Evolutionary conservation across 352 stramenopile species (phyloP).

Genomic region (Phytopythium delawarense): DNA sequence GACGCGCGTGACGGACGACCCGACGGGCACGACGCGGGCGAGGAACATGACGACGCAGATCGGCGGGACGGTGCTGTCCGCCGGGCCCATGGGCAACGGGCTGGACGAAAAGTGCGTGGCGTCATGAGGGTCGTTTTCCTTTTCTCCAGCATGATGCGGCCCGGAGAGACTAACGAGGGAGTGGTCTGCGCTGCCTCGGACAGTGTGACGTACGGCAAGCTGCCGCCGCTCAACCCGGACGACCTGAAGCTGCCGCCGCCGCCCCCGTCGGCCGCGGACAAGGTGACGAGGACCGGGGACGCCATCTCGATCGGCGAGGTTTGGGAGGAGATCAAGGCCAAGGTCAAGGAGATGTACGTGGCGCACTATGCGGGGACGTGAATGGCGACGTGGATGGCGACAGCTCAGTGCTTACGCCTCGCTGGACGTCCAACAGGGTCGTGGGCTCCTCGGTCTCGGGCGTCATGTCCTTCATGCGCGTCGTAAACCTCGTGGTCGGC

Average conservation of each 20-base stretch:
- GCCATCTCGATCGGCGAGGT: constrained; percentile 80
- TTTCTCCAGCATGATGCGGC: neutral
- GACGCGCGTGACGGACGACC: neutral
- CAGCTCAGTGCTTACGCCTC: neutral
- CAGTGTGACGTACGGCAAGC: constrained; percentile 68
- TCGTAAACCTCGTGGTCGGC: constrained; percentile 72
- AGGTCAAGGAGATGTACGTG: constrained; percentile 72
- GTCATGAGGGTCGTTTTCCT: neutral
- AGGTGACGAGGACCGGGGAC: constrained; percentile 53
- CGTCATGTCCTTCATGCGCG: constrained; percentile 69
- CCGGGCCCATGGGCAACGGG: constrained; percentile 58
- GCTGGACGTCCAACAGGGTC: constrained; percentile 33
- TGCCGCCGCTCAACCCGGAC: constrained; percentile 81
- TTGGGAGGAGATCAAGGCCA: constrained; percentile 83
- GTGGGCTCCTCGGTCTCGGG: constrained; percentile 79
- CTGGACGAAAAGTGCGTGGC: constrained; percentile 38
- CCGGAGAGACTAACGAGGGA: neutral
- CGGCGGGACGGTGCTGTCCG: constrained; percentile 53
- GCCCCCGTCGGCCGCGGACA: constrained; percentile 68
- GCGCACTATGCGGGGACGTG: neutral
- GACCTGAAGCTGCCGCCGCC: constrained; percentile 80
- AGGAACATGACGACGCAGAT: constrained; percentile 33
- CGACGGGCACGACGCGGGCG: constrained; percentile 6
- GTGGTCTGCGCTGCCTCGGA: neutral
- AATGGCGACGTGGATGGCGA: neutral